Base-by-base conservation (phyloP, 768 basidiomycete species). In the Kwoniella sp. region DNA sequence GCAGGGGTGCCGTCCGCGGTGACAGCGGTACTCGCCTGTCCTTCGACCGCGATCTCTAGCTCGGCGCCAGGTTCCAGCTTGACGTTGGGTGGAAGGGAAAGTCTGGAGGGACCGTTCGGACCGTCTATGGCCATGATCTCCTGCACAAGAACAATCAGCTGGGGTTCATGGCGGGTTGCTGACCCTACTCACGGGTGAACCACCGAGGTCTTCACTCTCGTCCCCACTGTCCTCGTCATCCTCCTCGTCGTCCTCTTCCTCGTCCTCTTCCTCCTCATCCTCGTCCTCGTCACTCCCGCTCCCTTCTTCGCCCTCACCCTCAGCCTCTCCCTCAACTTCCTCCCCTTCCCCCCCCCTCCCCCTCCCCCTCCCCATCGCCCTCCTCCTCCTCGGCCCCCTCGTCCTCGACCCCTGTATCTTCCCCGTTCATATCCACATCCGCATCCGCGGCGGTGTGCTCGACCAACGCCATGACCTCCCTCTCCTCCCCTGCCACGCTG, bases 201-300 rank as follows among this genome's bases (percentile, higher is more conserved):
- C 60, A 22, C 51, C 62, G 8, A 63, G 28, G 26, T 63, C 58
- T 34, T 57, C 59, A 46, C 56, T 58, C 40, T 60, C 59, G 19
- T 53, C 56, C n/a, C 53, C 58, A 38, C 41, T 47, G 33, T 44
- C 38, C 26, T 55, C 58, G 19, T 53, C 52, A 22, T 53, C 54
- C 12, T 60, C 62, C 1, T 57, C 59, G 11, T 61, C 63, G 1
- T 50, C 63, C 14, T 61, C 63, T 6, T 53, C 56, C n/a, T 44
- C 62, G n/a, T 52, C 54, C 3, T 59, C 59, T 23, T 45, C 57
- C 3, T 44, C 53, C 5, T 61, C 63, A 12, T 60, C 58, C 1
- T 50, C 60, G 1, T 61, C 59, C 8, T 60, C 58, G 20, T 40
- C 46, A n/a, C 41, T 56, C 7, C 45, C 50, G 4, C 36, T 55